phyloP scores from a whole-genome alignment of 768 basidiomycete species.

The Amanita rimosa region DNA sequence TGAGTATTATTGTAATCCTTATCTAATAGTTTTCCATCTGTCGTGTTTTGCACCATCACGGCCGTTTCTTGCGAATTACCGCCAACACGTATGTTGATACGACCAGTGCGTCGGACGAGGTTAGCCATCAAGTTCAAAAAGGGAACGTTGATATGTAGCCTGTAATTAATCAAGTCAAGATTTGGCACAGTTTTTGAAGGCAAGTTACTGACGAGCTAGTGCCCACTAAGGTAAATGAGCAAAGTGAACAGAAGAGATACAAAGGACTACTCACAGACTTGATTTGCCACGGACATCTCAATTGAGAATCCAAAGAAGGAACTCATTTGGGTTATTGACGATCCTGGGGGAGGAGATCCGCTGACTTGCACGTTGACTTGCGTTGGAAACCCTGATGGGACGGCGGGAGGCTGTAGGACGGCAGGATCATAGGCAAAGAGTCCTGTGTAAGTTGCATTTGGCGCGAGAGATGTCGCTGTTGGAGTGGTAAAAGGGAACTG shows the following conservation, averaged over 20 bases:
- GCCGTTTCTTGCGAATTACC: slow-evolving; percentile 76
- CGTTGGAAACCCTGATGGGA: slow-evolving; percentile 10
- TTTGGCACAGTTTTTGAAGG: slow-evolving; percentile 12
- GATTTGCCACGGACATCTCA: slow-evolving; percentile 62
- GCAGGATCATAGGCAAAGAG: slow-evolving; percentile 22
- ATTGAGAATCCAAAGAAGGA: slow-evolving; percentile 68
- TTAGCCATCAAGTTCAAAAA: slow-evolving; percentile 78
- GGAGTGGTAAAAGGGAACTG: slow-evolving; percentile 27
- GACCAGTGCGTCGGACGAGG: slow-evolving; percentile 51
- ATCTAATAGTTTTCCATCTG: slow-evolving; percentile 35
- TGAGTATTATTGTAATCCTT: slow-evolving; percentile 21
- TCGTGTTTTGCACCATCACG: slow-evolving; percentile 33
- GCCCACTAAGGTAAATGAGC: slow-evolving; percentile 25
- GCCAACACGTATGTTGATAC: slow-evolving; percentile 57
- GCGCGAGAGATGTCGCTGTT: slow-evolving; percentile 33
- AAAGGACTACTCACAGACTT: slow-evolving; percentile 19
- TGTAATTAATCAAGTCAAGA: background rate
- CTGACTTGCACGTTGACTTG: slow-evolving; percentile 4
- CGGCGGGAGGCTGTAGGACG: slow-evolving; percentile 17
- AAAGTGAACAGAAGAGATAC: background rate
- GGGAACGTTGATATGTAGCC: slow-evolving; percentile 40
- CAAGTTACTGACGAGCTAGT: slow-evolving; percentile 28
- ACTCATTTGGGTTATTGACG: slow-evolving; percentile 32
- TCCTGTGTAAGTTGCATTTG: slow-evolving; percentile 27
- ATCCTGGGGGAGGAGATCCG: slow-evolving; percentile 9